phyloP scores from a whole-genome alignment of 225 moss, liverwort and hornwort species.

The Polytrichum commune region DNA sequence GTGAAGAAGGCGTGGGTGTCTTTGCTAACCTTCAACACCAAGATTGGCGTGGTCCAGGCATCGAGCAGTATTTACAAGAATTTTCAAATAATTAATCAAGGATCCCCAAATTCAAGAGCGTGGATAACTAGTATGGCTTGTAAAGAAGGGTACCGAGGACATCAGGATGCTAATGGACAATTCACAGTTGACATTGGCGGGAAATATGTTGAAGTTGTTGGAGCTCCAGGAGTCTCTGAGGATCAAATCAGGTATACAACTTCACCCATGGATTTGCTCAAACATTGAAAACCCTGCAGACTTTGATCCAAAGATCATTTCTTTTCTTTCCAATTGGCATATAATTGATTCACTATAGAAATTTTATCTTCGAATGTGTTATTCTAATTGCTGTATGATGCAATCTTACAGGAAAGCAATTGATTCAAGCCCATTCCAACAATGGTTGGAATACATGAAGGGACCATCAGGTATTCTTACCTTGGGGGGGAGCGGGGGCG shows the following conservation, averaged over 20 bases:
- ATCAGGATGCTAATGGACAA: conserved; percentile 20
- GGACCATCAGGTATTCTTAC: conserved; percentile 72
- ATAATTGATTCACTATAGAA: background rate
- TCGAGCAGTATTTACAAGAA: conserved; percentile 17
- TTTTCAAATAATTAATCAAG: conserved; percentile 9
- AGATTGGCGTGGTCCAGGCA: conserved; percentile 3
- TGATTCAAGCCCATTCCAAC: conserved; percentile 61
- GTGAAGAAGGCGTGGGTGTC: conserved; percentile 23
- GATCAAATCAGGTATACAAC: conserved; percentile 49
- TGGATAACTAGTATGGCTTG: conserved; percentile 32
- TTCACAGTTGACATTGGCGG: conserved; percentile 49
- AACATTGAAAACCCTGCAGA: too few species aligned
- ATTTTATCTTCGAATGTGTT: background rate
- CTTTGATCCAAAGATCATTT: too few species aligned
- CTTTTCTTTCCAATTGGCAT: too few species aligned
- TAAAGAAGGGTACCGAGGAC: conserved; percentile 32
- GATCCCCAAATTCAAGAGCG: conserved; percentile 16
- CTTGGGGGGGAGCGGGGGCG: conserved; percentile 62
- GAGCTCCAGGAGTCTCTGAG: conserved; percentile 60
- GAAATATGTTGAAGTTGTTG: conserved; percentile 52
- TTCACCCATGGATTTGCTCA: background rate
- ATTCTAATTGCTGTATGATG: background rate
- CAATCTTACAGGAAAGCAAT: conserved; percentile 54
- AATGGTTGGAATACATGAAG: conserved; percentile 73
- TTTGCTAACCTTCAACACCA: conserved; percentile 2